Base-by-base conservation (phyloP, 768 basidiomycete species). In the Nidula microcarpa region DNA sequence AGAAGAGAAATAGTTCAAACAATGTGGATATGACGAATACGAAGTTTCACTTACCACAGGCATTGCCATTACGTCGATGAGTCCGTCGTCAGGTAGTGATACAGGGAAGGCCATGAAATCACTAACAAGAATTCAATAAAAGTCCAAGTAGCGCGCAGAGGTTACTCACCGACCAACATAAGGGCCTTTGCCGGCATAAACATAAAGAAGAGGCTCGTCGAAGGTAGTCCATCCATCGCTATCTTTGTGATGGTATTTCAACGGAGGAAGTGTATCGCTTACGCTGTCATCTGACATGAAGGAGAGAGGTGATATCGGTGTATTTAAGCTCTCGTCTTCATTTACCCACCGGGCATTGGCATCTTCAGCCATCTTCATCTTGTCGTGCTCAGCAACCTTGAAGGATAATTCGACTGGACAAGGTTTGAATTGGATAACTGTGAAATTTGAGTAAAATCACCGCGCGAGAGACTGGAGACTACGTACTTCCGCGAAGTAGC, bases 71-170 rank as follows among this genome's bases (percentile, higher is more conserved):
- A 94, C 66, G 59, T 93, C 91, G 50, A 94, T 84, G 33, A 85
- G 66, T 0, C 91, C 90, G 61, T 94, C 90, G 54, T 88, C 81
- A 0, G 90, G 87, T 48, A 86, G 65, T 17, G 89, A 89, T 3
- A 90, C 85, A 0, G 91, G 93, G 62, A 93, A 94, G 23, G 90
- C 83, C 86, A 93, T 86, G 36, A 87, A 75, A 53, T 88, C 86
- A 14, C 87, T 87, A 54, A 39, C 30, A 43, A 51, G 1, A 39
- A 23, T 41, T 8, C 10, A n/a, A 37, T 3, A 32, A 36, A 9
- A 18, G 23, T 33, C 9, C 17, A 10, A 2, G 34, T 8, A 23
- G 14, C 33, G 33, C 10, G 11, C 23, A 33, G 33, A 32, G 2
- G 32, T 13, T 23, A 56, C 72, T 52, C 60, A 85, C 87, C 83